Base-by-base conservation (phyloP, 208 protist species). In the Leishmania martiniquensis region DNA sequence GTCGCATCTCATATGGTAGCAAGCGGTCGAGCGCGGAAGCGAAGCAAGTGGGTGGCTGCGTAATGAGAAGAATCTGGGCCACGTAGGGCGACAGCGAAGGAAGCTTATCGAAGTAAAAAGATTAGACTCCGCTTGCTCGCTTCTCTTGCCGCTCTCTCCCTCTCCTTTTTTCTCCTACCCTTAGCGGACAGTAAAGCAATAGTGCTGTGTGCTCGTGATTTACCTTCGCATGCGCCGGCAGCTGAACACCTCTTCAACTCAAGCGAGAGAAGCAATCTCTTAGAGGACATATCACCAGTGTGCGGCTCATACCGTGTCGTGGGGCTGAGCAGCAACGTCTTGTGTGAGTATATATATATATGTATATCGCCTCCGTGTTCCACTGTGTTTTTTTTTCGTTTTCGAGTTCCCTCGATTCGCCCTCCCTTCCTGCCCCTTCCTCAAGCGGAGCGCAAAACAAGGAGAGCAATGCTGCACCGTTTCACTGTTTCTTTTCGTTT, bases 401-500 rank as follows among this genome's bases (percentile, higher is more conserved):
- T 29, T 9, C n/a, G n/a, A n/a, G n/a, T n/a, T 44, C 1, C 17
- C 44, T 67, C 1, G 25, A 13, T 65, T 32, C n/a, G 5, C 25
- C n/a, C 55, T 6, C 25, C 12, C n/a, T 5, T 62, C 12, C 55
- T 22, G 12, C 20, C 22, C 42, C 67, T 62, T 60, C 39, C 32
- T 32, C 78, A 17, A 37, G 55, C 29, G n/a, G n/a, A 62, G 1
- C 10, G 12, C n/a, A 34, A 62, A 37, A 12, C n/a, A 12, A 34
- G 0, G 55, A 17, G 55, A 5, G 55, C n/a, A 17, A 1, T 7
- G 29, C 12, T 59, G 25, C 54, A 6, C 54, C 55, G 12, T 62
- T 29, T 62, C 20, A 9, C 29, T 51, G 47, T 52, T 60, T 25
- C 49, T 70, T 62, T 77, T 49, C n/a, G 4, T 37, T 72, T 78